Base-by-base conservation (phyloP, 179 eudicot species). In the Beta corolliflora region DNA sequence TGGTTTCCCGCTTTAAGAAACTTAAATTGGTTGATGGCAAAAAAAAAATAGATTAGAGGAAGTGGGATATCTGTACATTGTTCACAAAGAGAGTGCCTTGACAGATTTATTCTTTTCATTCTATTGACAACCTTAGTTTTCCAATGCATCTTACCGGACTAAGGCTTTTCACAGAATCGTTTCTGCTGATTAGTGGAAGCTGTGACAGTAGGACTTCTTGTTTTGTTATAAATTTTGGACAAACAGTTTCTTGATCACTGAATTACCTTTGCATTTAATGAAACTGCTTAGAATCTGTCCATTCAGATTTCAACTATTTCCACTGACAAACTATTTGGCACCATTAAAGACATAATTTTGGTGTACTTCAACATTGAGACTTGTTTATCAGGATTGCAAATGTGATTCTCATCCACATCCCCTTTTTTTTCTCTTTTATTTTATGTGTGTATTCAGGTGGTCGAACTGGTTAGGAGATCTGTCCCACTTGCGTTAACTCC, bases 401-500 rank as follows among this genome's bases (percentile, higher is more conserved):
- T 52, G 55, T 16, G 58, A 54, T 67, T 75, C 46, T 53, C 41
- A 50, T 50, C 61, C 1, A 23, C 46, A 41, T 16, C n/a, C 3
- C 4, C 9, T 66, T 36, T 25, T 23, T 41, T 70, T 3, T 9
- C 59, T 23, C 53, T 6, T n/a, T 19, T 9, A 41, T 59, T 3
- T 36, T 19, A 3, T 56, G 21, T 65, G 16, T 25, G 71, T 75
- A 14, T 53, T 36, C 77, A 95, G 99, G 97, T 95, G 58, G 93
- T 92, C 82, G 98, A 95, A 84, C 84, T 91, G 81, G 92, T 95
- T 29, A 89, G 93, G 83, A 91, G 83, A 76, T 94, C 97, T 19
- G 94, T 93, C 23, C 99, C 99, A 48, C 89, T 95, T 23, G 91
- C 92, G 23, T 89, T 95, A 65, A 86, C 96, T 60, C 87, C 91